Percentiles rank a stretch among this genome's conserved stretches.
These are phyloP conservation scores for Emiliania huxleyi DNA, from an alignment of 78 protist genomes.

Conservation along the genomic window DNA sequence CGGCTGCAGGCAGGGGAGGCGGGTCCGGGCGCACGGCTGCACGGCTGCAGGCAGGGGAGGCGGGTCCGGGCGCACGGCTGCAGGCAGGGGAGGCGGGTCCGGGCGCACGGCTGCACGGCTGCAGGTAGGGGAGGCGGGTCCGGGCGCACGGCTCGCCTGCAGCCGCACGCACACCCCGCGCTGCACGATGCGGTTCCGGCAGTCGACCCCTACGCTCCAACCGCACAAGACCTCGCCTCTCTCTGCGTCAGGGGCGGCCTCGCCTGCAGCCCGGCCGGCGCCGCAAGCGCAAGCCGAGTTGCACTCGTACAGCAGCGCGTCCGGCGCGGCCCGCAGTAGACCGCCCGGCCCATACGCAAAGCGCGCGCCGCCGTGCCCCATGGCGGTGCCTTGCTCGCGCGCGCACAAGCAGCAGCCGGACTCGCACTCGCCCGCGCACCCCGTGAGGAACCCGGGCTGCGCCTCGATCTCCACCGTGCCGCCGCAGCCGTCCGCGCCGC, in stretches of 20 bases:
- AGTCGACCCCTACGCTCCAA: too few relatives aligned
- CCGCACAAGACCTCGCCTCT: too few relatives aligned
- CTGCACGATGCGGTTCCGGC: conserved; percentile 56
- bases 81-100: neutral
- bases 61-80: too few relatives aligned
- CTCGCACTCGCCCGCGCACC: conserved; percentile 50
- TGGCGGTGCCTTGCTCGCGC: neutral
- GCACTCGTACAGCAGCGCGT: conserved; percentile 56
- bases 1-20: too few relatives aligned
- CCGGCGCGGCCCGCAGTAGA: neutral
- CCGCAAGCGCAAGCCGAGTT: conserved; percentile 50
- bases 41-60: too few relatives aligned
- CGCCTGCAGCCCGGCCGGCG: too few relatives aligned
- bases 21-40: too few relatives aligned
- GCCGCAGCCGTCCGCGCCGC: neutral
- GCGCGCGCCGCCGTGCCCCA: neutral
- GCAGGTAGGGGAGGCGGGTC: too few relatives aligned
- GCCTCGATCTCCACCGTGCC: neutral
- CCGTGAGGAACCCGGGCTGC: conserved; percentile 38
- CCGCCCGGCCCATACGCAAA: neutral
- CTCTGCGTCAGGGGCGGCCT: too few relatives aligned
- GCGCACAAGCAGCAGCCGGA: conserved; percentile 46
- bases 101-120: neutral
- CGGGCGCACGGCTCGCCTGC: neutral
- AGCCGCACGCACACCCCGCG: conserved; percentile 9